phyloP scores from a whole-genome alignment of 352 stramenopile genomes.

The Phytopythium ostracodes region DNA sequence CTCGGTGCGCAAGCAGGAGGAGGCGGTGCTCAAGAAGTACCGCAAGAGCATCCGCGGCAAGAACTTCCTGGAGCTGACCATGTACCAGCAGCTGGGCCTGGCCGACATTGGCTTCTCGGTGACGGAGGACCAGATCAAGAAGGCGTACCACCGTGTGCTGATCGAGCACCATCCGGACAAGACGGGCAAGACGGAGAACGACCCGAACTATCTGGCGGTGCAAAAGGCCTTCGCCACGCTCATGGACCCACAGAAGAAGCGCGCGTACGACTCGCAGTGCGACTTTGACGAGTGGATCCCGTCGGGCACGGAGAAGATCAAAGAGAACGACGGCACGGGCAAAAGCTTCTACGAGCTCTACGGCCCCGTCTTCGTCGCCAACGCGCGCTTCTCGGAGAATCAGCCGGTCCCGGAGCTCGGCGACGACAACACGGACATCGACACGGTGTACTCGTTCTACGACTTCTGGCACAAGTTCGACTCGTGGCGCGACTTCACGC shows the following conservation, averaged over 20 bases:
- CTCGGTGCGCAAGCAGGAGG: constrained; percentile 63
- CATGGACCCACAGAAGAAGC: constrained; percentile 81
- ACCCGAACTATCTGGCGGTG: constrained; percentile 86
- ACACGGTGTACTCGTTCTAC: constrained; percentile 79
- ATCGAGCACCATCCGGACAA: constrained; percentile 88
- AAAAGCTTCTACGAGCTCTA: constrained; percentile 88
- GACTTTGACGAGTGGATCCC: constrained; percentile 86
- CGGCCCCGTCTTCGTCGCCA: constrained; percentile 67
- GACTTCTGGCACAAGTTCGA: constrained; percentile 90
- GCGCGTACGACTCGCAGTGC: constrained; percentile 82
- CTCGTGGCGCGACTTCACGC: constrained; percentile 82
- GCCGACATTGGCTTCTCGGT: constrained; percentile 75
- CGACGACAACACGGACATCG: constrained; percentile 52
- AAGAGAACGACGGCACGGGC: constrained; percentile 66
- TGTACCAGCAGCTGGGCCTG: constrained; percentile 85
- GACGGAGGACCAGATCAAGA: constrained; percentile 83
- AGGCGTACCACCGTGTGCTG: constrained; percentile 84
- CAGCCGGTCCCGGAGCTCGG: constrained; percentile 73
- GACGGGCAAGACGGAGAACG: constrained; percentile 87
- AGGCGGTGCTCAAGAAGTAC: constrained; percentile 71
- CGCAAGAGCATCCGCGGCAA: constrained; percentile 76
- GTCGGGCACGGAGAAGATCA: constrained; percentile 69
- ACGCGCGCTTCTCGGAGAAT: constrained; percentile 80
- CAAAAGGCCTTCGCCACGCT: constrained; percentile 81
- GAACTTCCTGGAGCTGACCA: constrained; percentile 79